Evolutionary conservation across 2,329 filamentous ascomycete genomes (phyloP).

Genomic region (Taxawa tesnikishii): DNA sequence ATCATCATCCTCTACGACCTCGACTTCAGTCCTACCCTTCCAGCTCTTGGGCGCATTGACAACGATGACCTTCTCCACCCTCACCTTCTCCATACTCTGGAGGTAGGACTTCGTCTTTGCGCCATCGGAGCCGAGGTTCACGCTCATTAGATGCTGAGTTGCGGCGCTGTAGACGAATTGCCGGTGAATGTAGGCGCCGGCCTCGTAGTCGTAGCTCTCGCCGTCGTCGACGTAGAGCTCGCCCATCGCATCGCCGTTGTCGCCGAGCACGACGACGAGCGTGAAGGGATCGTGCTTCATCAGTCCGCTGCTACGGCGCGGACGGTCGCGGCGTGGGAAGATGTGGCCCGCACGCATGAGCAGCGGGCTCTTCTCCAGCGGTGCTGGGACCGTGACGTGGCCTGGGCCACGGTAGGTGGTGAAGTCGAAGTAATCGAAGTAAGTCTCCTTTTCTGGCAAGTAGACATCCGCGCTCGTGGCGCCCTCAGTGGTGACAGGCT

Average conservation of each 20-base stretch:
- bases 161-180: slow-evolving; percentile 53
- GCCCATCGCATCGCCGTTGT: slow-evolving; percentile 61
- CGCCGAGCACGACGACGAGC: slow-evolving; percentile 62
- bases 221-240: slow-evolving; percentile 88
- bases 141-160: slow-evolving; percentile 50
- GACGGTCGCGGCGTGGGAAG: slow-evolving; percentile 77
- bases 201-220: slow-evolving; percentile 77
- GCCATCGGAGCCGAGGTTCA: slow-evolving; percentile 47
- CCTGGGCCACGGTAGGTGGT: slow-evolving; percentile 60
- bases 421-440: slow-evolving; percentile 94
- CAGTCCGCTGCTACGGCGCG: slow-evolving; percentile 69
- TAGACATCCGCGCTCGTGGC: slow-evolving; percentile 66
- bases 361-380: slow-evolving; percentile 75
- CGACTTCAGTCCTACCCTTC: slow-evolving; percentile 50
- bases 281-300: slow-evolving; percentile 97
- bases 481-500: slow-evolving; percentile 74
- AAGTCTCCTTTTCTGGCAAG: slow-evolving; percentile 76
- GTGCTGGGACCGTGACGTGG: slow-evolving; percentile 60
- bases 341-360: slow-evolving; percentile 91
- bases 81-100: slow-evolving; percentile 65
- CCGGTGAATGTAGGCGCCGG: slow-evolving; percentile 80
- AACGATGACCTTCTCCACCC: slow-evolving; percentile 73
- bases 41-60: slow-evolving; percentile 66
- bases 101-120: slow-evolving; percentile 61
- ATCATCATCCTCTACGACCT: slow-evolving; percentile 49